These are phyloP conservation scores for Lojkania enalia DNA, from an alignment of 2,329 filamentous ascomycete species.

Conservation along the genomic window DNA sequence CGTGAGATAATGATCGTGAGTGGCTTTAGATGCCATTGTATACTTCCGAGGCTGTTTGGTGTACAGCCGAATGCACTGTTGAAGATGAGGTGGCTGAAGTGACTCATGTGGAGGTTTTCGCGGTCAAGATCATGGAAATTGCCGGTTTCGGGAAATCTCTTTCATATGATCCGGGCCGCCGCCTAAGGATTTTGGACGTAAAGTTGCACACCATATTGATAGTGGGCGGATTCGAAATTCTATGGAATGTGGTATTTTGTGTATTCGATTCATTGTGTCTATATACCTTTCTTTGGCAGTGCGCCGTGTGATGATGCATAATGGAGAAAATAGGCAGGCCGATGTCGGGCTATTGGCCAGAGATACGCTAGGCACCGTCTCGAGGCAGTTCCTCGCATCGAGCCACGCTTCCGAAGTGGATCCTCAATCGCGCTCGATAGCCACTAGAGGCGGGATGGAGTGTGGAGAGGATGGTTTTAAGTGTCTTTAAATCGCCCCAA, in stretches of 20 bases:
- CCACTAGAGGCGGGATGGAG: background rate
- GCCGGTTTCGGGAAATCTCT: constrained; percentile 16
- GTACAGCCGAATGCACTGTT: background rate
- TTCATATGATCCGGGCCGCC: constrained; percentile 1
- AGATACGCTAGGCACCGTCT: constrained; percentile 3
- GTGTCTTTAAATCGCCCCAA: background rate
- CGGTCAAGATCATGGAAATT: constrained; percentile 3
- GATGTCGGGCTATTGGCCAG: background rate
- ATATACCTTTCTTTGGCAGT: too few relatives aligned
- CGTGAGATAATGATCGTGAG: constrained; percentile 59
- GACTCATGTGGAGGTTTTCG: constrained; percentile 16
- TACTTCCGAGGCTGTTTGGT: background rate
- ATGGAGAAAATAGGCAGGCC: background rate
- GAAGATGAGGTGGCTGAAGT: constrained; percentile 3
- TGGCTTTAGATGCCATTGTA: constrained; percentile 25
- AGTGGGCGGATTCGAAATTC: too few relatives aligned
- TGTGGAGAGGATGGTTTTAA: background rate
- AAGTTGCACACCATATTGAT: too few relatives aligned
- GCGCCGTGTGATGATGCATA: background rate
- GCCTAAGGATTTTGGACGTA: constrained; percentile 4
- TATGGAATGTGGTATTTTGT: too few relatives aligned
- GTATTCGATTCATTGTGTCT: too few relatives aligned
- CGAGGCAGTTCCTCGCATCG: constrained; percentile 4
- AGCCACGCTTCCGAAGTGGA: constrained; percentile 1
- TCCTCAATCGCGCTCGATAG: background rate